A percentile compares a stretch with the other conserved stretches of the same genome.
Conservation (phyloP, 768 basidiomycete species). For the Chalciporus piperatus region DNA sequence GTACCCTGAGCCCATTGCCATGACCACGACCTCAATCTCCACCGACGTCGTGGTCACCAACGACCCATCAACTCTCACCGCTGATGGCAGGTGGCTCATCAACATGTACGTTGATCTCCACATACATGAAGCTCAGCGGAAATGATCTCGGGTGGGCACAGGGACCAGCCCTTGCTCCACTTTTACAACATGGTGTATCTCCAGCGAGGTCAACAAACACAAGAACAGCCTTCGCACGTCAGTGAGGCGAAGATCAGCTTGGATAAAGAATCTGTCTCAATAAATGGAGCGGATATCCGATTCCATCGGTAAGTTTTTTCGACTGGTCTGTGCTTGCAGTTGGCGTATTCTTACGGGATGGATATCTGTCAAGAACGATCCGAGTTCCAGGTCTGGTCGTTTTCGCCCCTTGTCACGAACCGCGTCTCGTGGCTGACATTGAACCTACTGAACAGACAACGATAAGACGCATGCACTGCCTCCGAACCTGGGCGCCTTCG, state of each 20-base stretch:
- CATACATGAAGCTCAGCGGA: no score
- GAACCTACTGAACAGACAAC: not conserved
- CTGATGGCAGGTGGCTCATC: no score
- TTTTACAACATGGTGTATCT: not conserved
- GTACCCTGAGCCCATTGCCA: no score
- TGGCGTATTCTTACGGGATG: no score
- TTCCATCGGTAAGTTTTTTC: not conserved
- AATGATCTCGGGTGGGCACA: not conserved
- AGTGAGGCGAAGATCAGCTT: no score
- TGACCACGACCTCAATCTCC: no score
- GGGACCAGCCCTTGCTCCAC: not conserved
- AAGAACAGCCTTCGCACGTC: no score
- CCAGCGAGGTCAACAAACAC: not conserved
- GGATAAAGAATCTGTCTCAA: not conserved
- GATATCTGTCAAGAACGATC: not conserved
- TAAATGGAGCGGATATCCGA: not conserved
- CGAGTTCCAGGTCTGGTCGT: not conserved
- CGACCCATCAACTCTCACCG: no score
- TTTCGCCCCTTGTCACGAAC: no score
- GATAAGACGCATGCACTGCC: slow-evolving; percentile 14
- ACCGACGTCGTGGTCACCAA: no score
- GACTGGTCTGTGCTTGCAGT: not conserved
- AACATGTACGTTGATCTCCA: no score
- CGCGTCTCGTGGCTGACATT: no score
- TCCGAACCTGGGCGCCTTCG: slow-evolving; percentile 22